Conservation (phyloP, 2,329 filamentous ascomycete genomes). For the Colletotrichum higginsianum region DNA sequence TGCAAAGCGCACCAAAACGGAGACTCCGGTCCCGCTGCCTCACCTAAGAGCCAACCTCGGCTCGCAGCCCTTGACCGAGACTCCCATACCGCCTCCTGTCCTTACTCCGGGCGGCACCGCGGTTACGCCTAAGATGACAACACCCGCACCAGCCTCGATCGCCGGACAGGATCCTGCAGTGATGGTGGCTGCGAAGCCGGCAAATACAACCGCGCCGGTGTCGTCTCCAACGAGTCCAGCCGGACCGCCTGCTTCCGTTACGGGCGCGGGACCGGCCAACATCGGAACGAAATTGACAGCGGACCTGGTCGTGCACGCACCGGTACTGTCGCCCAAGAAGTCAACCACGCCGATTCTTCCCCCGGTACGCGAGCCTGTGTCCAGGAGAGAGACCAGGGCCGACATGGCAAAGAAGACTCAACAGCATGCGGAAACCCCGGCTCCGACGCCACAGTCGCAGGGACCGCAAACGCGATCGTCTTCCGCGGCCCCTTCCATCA, state of each 20-base stretch:
- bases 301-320: slow-evolving; percentile 59
- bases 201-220: slow-evolving; percentile 31
- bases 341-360: slow-evolving; percentile 55
- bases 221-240: slow-evolving; percentile 37
- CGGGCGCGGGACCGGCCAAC: slow-evolving; percentile 55
- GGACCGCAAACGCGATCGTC: slow-evolving; percentile 42
- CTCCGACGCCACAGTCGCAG: slow-evolving; percentile 28
- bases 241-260: slow-evolving; percentile 4
- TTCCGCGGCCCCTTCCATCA: slow-evolving; percentile 47
- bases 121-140: slow-evolving; percentile 48
- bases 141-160: slow-evolving; percentile 50
- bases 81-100: slow-evolving; percentile 48
- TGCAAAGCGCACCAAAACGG: slow-evolving; percentile 69
- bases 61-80: slow-evolving; percentile 38
- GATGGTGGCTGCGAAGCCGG: slow-evolving; percentile 25
- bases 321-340: slow-evolving; percentile 51
- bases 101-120: slow-evolving; percentile 48
- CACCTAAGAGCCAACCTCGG: slow-evolving; percentile 53
- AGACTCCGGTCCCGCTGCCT: slow-evolving; percentile 68
- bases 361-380: slow-evolving; percentile 50
- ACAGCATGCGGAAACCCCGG: slow-evolving; percentile 42
- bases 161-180: slow-evolving; percentile 39
- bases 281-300: slow-evolving; percentile 54
- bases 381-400: slow-evolving; percentile 62
- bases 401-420: slow-evolving; percentile 60